These are phyloP conservation scores for Exobasidium cylindrosporum DNA, from an alignment of 1,284 basidiomycete species.

Conservation along the genomic window DNA sequence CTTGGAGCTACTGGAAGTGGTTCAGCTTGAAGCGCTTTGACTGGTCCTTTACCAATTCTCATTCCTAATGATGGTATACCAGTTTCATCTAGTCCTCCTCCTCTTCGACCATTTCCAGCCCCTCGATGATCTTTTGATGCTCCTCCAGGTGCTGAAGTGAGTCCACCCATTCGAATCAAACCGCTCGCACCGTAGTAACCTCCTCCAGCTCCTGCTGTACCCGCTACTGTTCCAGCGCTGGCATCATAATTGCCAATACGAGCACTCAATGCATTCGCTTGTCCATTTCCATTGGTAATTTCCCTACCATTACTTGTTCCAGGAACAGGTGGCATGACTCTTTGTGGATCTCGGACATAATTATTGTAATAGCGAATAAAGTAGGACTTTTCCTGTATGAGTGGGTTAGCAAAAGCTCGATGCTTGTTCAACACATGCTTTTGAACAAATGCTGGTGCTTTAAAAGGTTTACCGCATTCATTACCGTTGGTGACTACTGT, in stretches of 20 bases:
- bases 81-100: not conserved
- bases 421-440: slow-evolving; percentile 53
- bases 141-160: not conserved
- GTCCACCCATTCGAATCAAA: slow-evolving; percentile 10
- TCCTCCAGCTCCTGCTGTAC: slow-evolving; percentile 6
- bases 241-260: slow-evolving; percentile 5
- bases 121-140: not conserved
- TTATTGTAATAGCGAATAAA: slow-evolving; percentile 31
- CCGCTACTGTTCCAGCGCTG: slow-evolving; percentile 15
- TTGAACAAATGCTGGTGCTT: slow-evolving; percentile 40
- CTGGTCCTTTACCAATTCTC: slow-evolving; percentile 20
- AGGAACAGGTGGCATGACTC: slow-evolving; percentile 5
- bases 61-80: not conserved
- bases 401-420: slow-evolving; percentile 25
- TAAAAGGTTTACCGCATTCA: slow-evolving; percentile 49
- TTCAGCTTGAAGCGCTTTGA: not conserved
- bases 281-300: not conserved
- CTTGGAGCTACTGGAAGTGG: slow-evolving; percentile 22
- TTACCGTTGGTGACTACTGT: slow-evolving; percentile 25
- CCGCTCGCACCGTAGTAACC: slow-evolving; percentile 13
- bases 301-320: slow-evolving; percentile 3
- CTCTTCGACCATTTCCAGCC: not conserved
- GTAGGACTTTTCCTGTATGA: slow-evolving; percentile 16
- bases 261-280: not conserved
- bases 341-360: slow-evolving; percentile 36